Conservation (phyloP, 2,329 filamentous ascomycete genomes). For the Zopfia rhizophila region DNA sequence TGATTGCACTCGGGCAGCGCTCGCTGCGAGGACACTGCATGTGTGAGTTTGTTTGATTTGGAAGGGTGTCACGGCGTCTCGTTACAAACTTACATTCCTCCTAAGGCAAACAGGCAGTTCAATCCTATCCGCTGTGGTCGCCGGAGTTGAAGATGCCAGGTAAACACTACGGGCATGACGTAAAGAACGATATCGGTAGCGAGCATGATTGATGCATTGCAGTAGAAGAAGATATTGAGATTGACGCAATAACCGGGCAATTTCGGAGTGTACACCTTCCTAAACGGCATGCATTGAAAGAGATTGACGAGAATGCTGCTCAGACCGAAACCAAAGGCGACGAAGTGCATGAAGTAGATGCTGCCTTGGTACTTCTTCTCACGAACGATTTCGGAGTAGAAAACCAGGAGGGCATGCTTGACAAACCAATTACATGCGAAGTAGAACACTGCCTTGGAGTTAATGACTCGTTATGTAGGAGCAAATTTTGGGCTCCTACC, state of each 20-base stretch:
- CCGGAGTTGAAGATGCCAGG: slow-evolving; percentile 47
- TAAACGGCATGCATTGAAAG: slow-evolving; percentile 50
- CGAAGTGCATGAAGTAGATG: slow-evolving; percentile 47
- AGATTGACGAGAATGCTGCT: slow-evolving; percentile 47
- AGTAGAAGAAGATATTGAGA: slow-evolving; percentile 48
- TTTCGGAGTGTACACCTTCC: slow-evolving; percentile 42
- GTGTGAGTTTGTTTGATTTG: background rate
- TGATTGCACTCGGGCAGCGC: slow-evolving; percentile 35
- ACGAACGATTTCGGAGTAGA: slow-evolving; percentile 52
- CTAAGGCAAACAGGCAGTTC: slow-evolving; percentile 45
- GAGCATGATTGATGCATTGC: slow-evolving; percentile 51
- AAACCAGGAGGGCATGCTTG: slow-evolving; percentile 52
- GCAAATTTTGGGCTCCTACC: too few species aligned
- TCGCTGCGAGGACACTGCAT: slow-evolving; percentile 41
- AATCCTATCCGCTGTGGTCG: slow-evolving; percentile 46
- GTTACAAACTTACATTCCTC: slow-evolving; percentile 44
- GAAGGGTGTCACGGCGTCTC: too few species aligned
- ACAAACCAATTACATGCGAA: slow-evolving; percentile 53
- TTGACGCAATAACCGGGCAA: slow-evolving; percentile 46
- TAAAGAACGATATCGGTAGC: slow-evolving; percentile 52
- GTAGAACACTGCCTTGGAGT: slow-evolving; percentile 44
- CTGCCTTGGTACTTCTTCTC: slow-evolving; percentile 31
- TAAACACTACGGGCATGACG: slow-evolving; percentile 51
- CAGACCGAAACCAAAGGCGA: slow-evolving; percentile 48
- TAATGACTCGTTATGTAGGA: too few species aligned